Percentiles rank a stretch among this genome's conserved stretches.
These are phyloP conservation scores for Bisporella sp. DNA, from an alignment of 2,329 filamentous ascomycete genomes.

Conservation along the genomic window DNA sequence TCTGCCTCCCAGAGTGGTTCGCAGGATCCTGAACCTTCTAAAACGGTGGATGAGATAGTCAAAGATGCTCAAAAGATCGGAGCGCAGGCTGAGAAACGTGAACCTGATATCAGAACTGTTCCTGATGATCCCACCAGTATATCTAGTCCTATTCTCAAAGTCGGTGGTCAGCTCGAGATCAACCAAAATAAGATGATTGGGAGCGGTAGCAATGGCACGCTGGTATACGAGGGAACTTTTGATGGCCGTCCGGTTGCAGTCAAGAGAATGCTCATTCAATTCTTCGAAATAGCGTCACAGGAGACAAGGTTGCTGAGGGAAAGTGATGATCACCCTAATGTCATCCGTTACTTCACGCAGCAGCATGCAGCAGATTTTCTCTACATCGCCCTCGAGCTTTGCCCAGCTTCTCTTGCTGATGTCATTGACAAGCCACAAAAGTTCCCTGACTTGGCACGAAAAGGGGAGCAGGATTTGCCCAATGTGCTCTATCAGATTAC, in stretches of 20 bases:
- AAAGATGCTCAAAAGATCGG: slow-evolving; percentile 53
- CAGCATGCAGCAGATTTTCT: slow-evolving; percentile 84
- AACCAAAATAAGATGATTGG: slow-evolving; percentile 57
- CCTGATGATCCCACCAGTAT: slow-evolving; percentile 52
- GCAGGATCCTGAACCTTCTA: slow-evolving; percentile 30
- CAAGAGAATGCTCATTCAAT: slow-evolving; percentile 93
- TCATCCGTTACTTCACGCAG: slow-evolving; percentile 93
- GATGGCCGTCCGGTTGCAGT: slow-evolving; percentile 90
- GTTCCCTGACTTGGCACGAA: slow-evolving; percentile 62
- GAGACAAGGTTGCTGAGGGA: slow-evolving; percentile 87
- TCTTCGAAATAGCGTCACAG: slow-evolving; percentile 90
- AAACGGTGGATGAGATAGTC: slow-evolving; percentile 52
- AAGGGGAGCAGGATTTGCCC: slow-evolving; percentile 69
- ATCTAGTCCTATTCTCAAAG: slow-evolving; percentile 50
- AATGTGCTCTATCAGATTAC: slow-evolving; percentile 84
- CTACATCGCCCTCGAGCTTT: slow-evolving; percentile 93
- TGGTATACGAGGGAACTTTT: slow-evolving; percentile 91
- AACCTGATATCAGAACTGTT: slow-evolving; percentile 55
- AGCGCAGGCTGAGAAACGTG: slow-evolving; percentile 40
- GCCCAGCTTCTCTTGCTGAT: slow-evolving; percentile 87
- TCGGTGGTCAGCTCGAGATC: slow-evolving; percentile 56
- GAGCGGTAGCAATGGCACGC: slow-evolving; percentile 91
- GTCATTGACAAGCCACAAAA: slow-evolving; percentile 70
- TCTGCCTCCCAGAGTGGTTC: slow-evolving; percentile 36
- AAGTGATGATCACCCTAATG: slow-evolving; percentile 92